phyloP scores from a whole-genome alignment of 2,329 filamentous ascomycete species.

The Fusarium virguliforme region DNA sequence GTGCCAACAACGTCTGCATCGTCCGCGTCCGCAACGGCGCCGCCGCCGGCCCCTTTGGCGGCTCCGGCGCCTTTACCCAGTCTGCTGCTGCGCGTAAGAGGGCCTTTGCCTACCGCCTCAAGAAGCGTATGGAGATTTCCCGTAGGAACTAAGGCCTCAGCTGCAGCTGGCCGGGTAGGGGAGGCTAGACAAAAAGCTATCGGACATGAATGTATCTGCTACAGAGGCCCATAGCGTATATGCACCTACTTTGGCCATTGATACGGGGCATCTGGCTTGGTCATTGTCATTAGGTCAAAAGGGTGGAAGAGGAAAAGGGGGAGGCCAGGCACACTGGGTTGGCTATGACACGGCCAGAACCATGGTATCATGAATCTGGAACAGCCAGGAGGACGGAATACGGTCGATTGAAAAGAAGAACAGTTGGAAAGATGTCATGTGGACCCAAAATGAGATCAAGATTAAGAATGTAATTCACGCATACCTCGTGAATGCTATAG shows the following conservation, averaged over 20 bases:
- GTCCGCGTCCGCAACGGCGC: conserved; percentile 76
- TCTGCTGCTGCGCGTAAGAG: conserved; percentile 72
- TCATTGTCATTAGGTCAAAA: conserved; percentile 9
- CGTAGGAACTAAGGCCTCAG: conserved; percentile 34
- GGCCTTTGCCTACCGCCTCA: conserved; percentile 69
- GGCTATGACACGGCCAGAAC: conserved; percentile 29
- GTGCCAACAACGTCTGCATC: conserved; percentile 75
- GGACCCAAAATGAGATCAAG: conserved; percentile 32
- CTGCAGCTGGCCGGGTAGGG: conserved; percentile 2
- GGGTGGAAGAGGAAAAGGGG: conserved; percentile 10
- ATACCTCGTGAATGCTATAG: conserved; percentile 55
- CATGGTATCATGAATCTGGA: conserved; percentile 25
- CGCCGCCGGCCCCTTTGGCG: conserved; percentile 76
- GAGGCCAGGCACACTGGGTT: conserved; percentile 41
- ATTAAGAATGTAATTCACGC: conserved; percentile 53
- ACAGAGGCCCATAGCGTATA: neutral
- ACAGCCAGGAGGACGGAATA: conserved; percentile 19
- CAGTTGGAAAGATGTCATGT: conserved; percentile 22
- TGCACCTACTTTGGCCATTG: conserved; percentile 9
- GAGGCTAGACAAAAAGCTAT: neutral
- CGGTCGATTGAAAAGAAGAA: conserved; percentile 20
- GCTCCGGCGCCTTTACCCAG: conserved; percentile 77
- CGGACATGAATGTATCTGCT: neutral
- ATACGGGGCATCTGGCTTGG: neutral
- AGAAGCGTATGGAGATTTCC: conserved; percentile 58